Percentiles rank a stretch among this genome's conserved stretches.
These are phyloP conservation scores for Priceomyces medius DNA, from an alignment of 805 yeast species.

Conservation along the genomic window DNA sequence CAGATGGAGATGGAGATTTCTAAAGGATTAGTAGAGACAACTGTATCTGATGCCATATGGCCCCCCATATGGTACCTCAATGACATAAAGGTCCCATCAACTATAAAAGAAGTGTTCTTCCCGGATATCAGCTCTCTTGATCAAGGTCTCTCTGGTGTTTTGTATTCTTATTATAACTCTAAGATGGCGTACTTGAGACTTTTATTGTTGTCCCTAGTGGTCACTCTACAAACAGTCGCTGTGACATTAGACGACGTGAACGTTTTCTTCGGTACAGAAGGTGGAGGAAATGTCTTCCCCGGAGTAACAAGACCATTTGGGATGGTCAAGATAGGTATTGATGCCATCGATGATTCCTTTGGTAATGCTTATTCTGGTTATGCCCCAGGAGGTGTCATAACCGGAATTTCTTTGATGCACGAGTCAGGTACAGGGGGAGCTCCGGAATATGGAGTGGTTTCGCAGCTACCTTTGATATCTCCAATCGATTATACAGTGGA, in stretches of 20 bases:
- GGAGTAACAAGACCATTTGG: slow-evolving; percentile 37
- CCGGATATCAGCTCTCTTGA: no score
- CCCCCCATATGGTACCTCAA: no score
- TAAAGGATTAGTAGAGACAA: no score
- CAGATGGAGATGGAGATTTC: no score
- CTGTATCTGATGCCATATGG: no score
- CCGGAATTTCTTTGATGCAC: slow-evolving; percentile 37
- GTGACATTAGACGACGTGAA: slow-evolving; percentile 17
- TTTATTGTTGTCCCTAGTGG: not conserved
- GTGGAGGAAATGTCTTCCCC: slow-evolving; percentile 36
- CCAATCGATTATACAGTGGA: slow-evolving; percentile 12
- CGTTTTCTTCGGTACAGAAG: slow-evolving; percentile 33
- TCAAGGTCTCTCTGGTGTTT: no score
- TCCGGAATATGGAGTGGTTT: slow-evolving; percentile 34
- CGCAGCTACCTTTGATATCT: slow-evolving; percentile 27
- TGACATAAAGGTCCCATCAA: no score
- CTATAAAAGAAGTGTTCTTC: no score
- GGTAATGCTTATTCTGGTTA: slow-evolving; percentile 36
- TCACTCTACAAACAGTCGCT: not conserved
- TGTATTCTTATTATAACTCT: not conserved
- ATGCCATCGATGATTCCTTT: slow-evolving; percentile 17
- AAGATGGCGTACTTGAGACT: not conserved
- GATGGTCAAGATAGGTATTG: slow-evolving; percentile 37
- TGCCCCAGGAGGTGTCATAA: slow-evolving; percentile 27
- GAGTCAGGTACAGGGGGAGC: slow-evolving; percentile 42